These are phyloP conservation scores for Sugiyamaella valdiviana DNA, from an alignment of 805 yeast species.

Conservation along the genomic window DNA sequence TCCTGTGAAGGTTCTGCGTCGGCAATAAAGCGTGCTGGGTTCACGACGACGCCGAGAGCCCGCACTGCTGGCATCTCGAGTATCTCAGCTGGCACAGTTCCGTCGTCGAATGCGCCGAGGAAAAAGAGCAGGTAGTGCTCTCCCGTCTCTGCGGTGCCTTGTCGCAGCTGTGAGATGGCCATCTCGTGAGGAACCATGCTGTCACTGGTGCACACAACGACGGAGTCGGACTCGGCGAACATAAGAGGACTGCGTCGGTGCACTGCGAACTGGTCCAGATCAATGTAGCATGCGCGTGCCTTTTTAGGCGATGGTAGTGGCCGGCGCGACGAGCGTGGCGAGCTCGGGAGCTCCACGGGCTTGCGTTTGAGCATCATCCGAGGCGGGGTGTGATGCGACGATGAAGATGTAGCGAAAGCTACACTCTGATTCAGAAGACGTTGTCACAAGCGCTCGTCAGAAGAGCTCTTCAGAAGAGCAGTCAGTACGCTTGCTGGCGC, in stretches of 20 bases:
- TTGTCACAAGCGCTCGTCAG: too few relatives aligned
- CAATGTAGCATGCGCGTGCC: background rate
- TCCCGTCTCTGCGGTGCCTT: background rate
- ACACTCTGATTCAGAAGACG: too few relatives aligned
- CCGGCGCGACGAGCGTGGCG: background rate
- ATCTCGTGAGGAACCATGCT: background rate
- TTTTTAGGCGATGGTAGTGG: background rate
- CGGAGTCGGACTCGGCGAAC: background rate
- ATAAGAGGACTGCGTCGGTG: background rate
- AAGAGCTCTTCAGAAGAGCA: too few relatives aligned
- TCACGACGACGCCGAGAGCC: background rate
- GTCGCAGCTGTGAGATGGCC: background rate
- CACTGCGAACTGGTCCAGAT: constrained; percentile 1
- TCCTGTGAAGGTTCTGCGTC: background rate
- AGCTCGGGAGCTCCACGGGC: background rate
- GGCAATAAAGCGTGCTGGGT: background rate
- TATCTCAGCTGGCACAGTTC: background rate
- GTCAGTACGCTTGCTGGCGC: too few relatives aligned
- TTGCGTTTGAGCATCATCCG: background rate
- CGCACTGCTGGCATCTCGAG: background rate
- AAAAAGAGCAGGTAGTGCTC: background rate
- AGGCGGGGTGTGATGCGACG: too few relatives aligned
- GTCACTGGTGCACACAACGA: background rate
- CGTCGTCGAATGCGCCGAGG: background rate
- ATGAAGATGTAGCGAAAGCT: too few relatives aligned